Evolutionary conservation across 2,329 filamentous ascomycete species (phyloP), one percentile per base, ranked within the genome.

Genomic region (Neofusicoccum parvum): DNA sequence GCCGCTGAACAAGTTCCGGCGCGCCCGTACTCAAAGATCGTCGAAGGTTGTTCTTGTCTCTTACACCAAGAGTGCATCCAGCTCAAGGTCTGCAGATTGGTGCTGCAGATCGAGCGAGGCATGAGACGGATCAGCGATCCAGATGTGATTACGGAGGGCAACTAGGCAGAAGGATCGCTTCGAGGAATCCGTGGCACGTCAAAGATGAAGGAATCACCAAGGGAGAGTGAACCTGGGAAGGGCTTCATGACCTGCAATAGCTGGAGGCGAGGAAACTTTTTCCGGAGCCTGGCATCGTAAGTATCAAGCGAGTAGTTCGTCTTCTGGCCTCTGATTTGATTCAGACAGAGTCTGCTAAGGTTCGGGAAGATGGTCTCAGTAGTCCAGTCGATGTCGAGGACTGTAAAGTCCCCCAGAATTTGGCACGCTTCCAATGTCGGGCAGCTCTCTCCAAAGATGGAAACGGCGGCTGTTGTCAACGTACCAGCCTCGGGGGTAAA

Each of bases 11-110:
- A 45, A 65, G 63, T 60, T 46, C 45, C 60, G 63, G 63, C 37
- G 54, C 54, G 37, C 54, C 54, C 63, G 54, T 65, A 65, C 63
- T 65, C 63, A 65, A 65, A 60, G 54, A 65, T 60, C 53, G 63
- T 65, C 63, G 63, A 50, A 32, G 12, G 20, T 65, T 14, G 45
- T 36, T 65, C 63, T 65, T 39, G 63, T 65, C 63, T 65, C 63
- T 65, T 59, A 65, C 63, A 65, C 43, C 15, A 32, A 56, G 17
- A 14, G 53, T 65, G 63, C 36, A 59, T 65, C 63, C 63, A 65
- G 63, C 63, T 65, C 63, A 65, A 65, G 63, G 51, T 65, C 63
- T 51, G 34, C 45, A 65, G 54, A 60, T 63, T 50, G 54, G 36
- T n/a, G 36, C 63, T 43, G 34, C 43, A 59, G 63, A 53, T 46